Percentiles rank a stretch among this genome's conserved stretches.
Evolutionary conservation across 495 filamentous ascomycete species (phyloP).

Genomic region (Penicillium samsonianum): DNA sequence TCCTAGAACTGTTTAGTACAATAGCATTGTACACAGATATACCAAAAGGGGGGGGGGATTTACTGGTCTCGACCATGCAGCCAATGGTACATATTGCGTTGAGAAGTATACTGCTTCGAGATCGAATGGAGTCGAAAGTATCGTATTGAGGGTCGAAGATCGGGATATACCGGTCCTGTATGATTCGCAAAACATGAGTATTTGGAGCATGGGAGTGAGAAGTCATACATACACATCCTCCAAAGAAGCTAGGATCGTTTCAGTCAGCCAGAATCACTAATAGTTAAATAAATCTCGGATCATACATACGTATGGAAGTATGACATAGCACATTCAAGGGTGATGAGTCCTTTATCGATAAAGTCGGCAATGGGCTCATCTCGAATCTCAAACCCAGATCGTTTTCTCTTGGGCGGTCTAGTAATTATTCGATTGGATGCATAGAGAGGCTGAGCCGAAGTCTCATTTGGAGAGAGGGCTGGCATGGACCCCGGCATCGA

Average conservation of each 20-base stretch:
- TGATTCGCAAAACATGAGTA: conserved; percentile 4
- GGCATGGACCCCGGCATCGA: conserved; percentile 11
- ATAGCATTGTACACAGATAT: background rate
- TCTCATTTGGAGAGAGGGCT: conserved; percentile 19
- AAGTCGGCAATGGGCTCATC: conserved; percentile 40
- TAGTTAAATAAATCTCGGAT: background rate
- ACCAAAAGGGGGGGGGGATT: background rate
- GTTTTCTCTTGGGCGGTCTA: conserved; percentile 27
- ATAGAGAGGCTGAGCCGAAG: conserved; percentile 10
- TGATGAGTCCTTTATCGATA: conserved; percentile 39
- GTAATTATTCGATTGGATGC: background rate
- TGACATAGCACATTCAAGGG: conserved; percentile 33
- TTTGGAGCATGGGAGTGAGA: background rate
- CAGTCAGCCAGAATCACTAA: background rate
- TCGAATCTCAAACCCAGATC: conserved; percentile 40
- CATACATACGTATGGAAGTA: conserved; percentile 38
- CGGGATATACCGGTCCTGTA: conserved; percentile 47
- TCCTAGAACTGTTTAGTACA: conserved; percentile 21
- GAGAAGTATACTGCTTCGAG: conserved; percentile 45
- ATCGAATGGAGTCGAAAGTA: conserved; percentile 43
- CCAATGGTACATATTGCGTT: conserved; percentile 54
- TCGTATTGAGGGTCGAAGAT: conserved; percentile 47
- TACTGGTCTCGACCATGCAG: conserved; percentile 43
- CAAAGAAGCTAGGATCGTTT: conserved; percentile 36
- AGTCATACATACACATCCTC: conserved; percentile 40